A percentile compares a stretch with the other conserved stretches of the same genome.
phyloP scores from a whole-genome alignment of 2,329 filamentous ascomycete genomes.

The Colletotrichum sp. region DNA sequence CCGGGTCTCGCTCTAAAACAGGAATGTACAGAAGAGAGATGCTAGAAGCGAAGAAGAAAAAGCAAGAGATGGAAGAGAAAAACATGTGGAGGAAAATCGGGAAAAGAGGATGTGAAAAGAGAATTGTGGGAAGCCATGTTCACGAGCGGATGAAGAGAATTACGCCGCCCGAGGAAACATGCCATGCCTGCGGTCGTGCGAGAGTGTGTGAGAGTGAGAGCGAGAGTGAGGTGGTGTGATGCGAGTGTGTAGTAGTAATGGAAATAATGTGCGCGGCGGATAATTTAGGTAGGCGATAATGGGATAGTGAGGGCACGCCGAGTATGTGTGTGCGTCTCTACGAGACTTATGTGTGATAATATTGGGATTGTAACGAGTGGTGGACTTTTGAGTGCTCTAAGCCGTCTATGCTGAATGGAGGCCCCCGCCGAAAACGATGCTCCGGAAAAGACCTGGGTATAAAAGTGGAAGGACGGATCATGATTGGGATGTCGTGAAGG shows the following conservation, averaged over 20 bases:
- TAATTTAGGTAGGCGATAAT: not conserved
- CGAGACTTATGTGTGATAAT: conserved; percentile 3
- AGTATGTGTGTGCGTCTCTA: not conserved
- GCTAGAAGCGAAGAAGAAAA: not conserved
- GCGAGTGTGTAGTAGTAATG: not conserved
- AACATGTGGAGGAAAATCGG: not conserved
- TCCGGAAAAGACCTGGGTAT: conserved; percentile 26
- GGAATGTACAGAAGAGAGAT: conserved; percentile 24
- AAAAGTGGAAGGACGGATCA: conserved; percentile 24
- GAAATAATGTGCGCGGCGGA: conserved; percentile 1
- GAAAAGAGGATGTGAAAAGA: not conserved
- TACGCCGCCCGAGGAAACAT: conserved; percentile 6
- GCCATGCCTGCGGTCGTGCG: conserved; percentile 10
- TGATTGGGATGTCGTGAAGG: conserved; percentile 22
- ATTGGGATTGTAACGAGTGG: conserved; percentile 19
- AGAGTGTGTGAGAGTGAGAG: not conserved
- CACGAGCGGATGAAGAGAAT: conserved; percentile 18
- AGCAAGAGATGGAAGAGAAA: not conserved
- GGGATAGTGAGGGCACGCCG: not conserved
- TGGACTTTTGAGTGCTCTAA: conserved; percentile 22
- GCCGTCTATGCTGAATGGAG: conserved; percentile 22
- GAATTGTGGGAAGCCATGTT: conserved; percentile 10
- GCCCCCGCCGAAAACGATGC: conserved; percentile 21
- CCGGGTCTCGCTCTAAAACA: conserved; percentile 21
- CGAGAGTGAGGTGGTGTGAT: not conserved